Conservation (phyloP, 208 protist genomes). For the Herpetomonas tarakana region DNA sequence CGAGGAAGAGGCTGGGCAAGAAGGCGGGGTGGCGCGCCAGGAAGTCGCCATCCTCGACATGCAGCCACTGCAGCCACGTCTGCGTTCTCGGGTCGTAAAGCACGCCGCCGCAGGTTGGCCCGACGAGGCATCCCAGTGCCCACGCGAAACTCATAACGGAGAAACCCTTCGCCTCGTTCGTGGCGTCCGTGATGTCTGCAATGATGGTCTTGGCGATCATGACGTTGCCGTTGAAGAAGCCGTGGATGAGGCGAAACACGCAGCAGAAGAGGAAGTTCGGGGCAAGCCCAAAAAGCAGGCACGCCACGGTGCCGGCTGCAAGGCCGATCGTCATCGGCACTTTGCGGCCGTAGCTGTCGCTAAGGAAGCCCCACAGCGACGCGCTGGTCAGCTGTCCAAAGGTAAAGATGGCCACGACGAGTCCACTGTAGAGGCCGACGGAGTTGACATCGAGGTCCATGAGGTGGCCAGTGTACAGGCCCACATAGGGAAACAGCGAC, state of each 20-base stretch:
- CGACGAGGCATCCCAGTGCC: constrained; percentile 53
- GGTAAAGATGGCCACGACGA: constrained; percentile 43
- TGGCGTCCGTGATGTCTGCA: constrained; percentile 66
- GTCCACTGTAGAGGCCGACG: constrained; percentile 33
- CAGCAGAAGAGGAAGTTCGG: constrained; percentile 37
- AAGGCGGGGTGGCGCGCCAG: constrained; percentile 44
- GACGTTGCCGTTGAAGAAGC: constrained; percentile 63
- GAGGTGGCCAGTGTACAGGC: constrained; percentile 32
- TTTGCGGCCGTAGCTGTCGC: constrained; percentile 43
- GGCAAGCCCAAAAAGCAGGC: constrained; percentile 41
- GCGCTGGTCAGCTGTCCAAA: constrained; percentile 39
- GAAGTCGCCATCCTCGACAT: constrained; percentile 33
- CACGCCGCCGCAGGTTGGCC: constrained; percentile 60
- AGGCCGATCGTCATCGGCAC: constrained; percentile 27
- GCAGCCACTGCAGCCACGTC: constrained; percentile 25
- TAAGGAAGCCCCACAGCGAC: constrained; percentile 38
- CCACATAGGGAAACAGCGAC: constrained; percentile 48
- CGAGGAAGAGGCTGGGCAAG: constrained; percentile 39
- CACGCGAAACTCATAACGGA: constrained; percentile 93
- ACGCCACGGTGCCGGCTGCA: constrained; percentile 20
- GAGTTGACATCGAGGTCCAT: constrained; percentile 18
- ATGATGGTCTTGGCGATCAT: constrained; percentile 70
- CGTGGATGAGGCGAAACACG: constrained; percentile 63
- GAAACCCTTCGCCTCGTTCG: constrained; percentile 87
- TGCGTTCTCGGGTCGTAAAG: constrained; percentile 52